Evolutionary conservation across 2,329 filamentous ascomycete species (phyloP), one percentile per base, ranked within the genome.

Genomic region (Botryosphaeria dothidea): DNA sequence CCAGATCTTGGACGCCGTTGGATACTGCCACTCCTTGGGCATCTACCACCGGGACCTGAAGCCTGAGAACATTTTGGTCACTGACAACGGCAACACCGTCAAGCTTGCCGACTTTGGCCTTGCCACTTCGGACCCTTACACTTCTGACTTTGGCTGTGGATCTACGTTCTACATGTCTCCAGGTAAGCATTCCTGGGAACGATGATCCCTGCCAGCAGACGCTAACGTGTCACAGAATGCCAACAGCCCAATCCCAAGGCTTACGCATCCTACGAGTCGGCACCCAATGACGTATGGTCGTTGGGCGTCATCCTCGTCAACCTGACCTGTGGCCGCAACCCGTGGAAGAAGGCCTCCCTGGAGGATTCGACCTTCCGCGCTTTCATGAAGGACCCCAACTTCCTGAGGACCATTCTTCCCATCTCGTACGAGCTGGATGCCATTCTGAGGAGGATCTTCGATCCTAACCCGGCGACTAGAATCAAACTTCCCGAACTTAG

Each of bases 101-200:
- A 97, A 98, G 82, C 86, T 99, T 69, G 95, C 94, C 70, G 95
- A 99, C 80, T 99, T 99, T 84, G 95, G 95, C 76, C 87, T 99
- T 64, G 95, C 95, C 66, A 98, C 93, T 25, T 89, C 88, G 66
- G 92, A 94, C 69, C 85, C 88, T 69, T 84, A 90, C 70, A 97
- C 94, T 69, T 91, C 93, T 71, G 95, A 99, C 78, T 97, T 97
- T 79, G 95, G 95, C 74, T 99, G 95, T 78, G 95, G 95, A 68
- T 98, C 95, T 34, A 98, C 94, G 15, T 98, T 98, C 75, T 99
- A 99, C 82, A 99, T 98, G 95, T 97, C 93, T 75, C 95, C 95
- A 87, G 94, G 94, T 97, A 90, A 78, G 87, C 82, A 46, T 60
- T 36, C 49, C 29, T 34, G n/a, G 27, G 36, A 23, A 15, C 31